Evolutionary conservation across 179 eudicot genomes (phyloP).

Genomic region (Gypsophila paniculata): DNA sequence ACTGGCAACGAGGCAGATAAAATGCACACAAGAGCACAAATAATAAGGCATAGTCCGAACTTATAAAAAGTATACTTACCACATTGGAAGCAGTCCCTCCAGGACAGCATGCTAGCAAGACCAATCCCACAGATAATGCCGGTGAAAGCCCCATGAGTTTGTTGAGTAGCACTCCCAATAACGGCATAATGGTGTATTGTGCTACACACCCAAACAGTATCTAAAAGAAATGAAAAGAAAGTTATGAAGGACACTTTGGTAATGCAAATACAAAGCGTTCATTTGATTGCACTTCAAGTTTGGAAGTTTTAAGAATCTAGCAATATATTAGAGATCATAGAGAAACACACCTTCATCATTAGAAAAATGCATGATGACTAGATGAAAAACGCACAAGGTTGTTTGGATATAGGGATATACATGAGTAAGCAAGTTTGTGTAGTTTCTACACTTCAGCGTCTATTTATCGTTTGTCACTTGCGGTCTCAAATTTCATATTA

Average conservation of each 20-base stretch:
- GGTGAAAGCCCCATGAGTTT: slow-evolving; percentile 55
- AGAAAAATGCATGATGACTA: too few relatives aligned
- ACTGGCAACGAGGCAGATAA: not conserved
- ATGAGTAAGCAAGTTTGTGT: too few relatives aligned
- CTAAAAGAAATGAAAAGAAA: slow-evolving; percentile 24
- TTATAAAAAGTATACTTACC: slow-evolving; percentile 38
- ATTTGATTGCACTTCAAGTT: not conserved
- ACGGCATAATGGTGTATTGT: slow-evolving; percentile 70
- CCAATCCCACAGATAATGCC: slow-evolving; percentile 57
- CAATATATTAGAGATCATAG: not conserved
- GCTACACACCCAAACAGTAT: slow-evolving; percentile 63
- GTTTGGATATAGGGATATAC: too few relatives aligned
- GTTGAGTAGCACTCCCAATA: slow-evolving; percentile 45
- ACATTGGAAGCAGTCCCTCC: slow-evolving; percentile 86
- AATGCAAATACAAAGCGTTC: not conserved
- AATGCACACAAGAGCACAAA: not conserved
- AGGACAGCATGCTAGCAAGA: slow-evolving; percentile 67
- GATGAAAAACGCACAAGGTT: too few relatives aligned
- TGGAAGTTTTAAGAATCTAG: too few relatives aligned
- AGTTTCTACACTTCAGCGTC: too few relatives aligned
- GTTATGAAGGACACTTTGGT: not conserved
- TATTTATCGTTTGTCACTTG: too few relatives aligned
- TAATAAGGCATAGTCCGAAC: not conserved
- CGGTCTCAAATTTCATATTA: too few relatives aligned
- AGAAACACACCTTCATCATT: not conserved